Evolutionary conservation across 768 basidiomycete genomes (phyloP).

Genomic region (Russula virescens): DNA sequence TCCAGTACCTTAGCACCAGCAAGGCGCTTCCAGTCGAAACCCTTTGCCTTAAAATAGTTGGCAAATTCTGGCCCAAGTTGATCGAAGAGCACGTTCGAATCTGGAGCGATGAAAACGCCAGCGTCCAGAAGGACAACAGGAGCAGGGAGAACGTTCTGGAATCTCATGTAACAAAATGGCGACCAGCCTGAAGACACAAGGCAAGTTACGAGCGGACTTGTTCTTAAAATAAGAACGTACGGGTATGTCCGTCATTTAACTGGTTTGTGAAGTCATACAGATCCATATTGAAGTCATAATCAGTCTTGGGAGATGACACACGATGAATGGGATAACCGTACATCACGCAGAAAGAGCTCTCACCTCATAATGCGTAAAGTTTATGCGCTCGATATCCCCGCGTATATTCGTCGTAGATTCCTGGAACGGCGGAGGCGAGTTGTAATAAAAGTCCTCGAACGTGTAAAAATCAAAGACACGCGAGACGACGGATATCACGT

Average conservation of each 20-base stretch:
- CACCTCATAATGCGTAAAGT: slow-evolving; percentile 43
- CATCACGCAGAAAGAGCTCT: background rate
- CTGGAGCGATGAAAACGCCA: slow-evolving; percentile 46
- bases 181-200: slow-evolving; percentile 46
- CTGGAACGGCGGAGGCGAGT: slow-evolving; percentile 35
- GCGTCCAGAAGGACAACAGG: slow-evolving; percentile 34
- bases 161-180: slow-evolving; percentile 45
- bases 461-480: slow-evolving; percentile 38
- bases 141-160: slow-evolving; percentile 48
- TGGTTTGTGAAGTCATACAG: slow-evolving; percentile 51
- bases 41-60: slow-evolving; percentile 37
- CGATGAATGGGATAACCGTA: background rate
- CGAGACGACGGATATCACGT: slow-evolving; percentile 33
- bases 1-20: slow-evolving; percentile 52
- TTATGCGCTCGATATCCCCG: slow-evolving; percentile 42
- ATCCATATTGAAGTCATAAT: slow-evolving; percentile 59
- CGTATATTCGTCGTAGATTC: slow-evolving; percentile 52
- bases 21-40: slow-evolving; percentile 54
- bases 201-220: background rate
- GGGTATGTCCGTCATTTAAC: slow-evolving; percentile 62
- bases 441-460: slow-evolving; percentile 36
- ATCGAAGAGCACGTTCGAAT: slow-evolving; percentile 46
- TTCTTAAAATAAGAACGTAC: slow-evolving; percentile 31
- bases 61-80: slow-evolving; percentile 44
- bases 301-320: slow-evolving; percentile 37